phyloP scores from a whole-genome alignment of 345 rosid genomes.

The Pugionium cornutum region DNA sequence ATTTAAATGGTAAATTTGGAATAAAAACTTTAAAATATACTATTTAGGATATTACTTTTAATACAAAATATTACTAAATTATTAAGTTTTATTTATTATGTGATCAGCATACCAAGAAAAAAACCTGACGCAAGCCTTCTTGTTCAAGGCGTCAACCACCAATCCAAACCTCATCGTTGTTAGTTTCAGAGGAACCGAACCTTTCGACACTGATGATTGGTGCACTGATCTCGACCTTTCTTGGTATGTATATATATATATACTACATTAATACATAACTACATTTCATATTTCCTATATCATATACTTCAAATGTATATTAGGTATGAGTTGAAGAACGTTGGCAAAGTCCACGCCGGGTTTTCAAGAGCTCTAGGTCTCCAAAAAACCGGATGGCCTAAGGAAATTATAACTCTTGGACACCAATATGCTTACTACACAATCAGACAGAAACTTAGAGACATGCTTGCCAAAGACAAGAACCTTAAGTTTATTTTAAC shows the following conservation, averaged over 20 bases:
- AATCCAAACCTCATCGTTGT: conserved; percentile 49
- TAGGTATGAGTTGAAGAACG: conserved; percentile 31
- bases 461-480: conserved; percentile 29
- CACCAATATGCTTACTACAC: conserved; percentile 55
- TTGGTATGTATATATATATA: conserved; percentile 45
- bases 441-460: conserved; percentile 46
- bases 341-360: conserved; percentile 59
- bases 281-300: too few species aligned
- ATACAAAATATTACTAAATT: background rate
- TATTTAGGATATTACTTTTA: too few species aligned
- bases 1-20: too few species aligned
- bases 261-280: background rate
- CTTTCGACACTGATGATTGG: conserved; percentile 53
- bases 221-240: conserved; percentile 51
- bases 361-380: conserved; percentile 70
- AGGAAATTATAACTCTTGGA: conserved; percentile 18
- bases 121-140: conserved; percentile 50
- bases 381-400: conserved; percentile 51
- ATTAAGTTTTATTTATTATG: background rate
- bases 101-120: conserved; percentile 39
- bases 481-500: conserved; percentile 54
- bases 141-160: conserved; percentile 39
- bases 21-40: too few species aligned
- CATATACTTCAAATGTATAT: background rate
- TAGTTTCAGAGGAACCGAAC: conserved; percentile 61